Conservation (phyloP, 805 yeast species). For the Metschnikowia cubensis region DNA sequence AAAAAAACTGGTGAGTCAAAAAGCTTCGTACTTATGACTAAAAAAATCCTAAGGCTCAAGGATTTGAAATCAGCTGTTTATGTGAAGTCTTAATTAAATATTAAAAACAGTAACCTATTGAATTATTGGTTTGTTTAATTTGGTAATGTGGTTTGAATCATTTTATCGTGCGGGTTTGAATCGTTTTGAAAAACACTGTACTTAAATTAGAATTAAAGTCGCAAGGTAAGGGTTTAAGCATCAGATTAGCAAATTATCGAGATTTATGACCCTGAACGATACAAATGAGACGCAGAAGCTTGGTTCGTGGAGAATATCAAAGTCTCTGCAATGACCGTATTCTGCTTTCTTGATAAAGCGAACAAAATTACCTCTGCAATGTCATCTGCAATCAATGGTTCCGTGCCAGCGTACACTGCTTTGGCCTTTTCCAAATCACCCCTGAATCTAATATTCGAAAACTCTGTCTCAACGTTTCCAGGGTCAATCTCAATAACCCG, state of each 20-base stretch:
- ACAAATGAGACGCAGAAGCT: constrained; percentile 68
- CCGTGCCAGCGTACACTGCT: constrained; percentile 61
- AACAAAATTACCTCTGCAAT: constrained; percentile 73
- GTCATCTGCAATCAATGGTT: constrained; percentile 68
- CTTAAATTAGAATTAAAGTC: background rate
- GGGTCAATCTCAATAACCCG: constrained; percentile 75
- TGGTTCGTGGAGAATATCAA: constrained; percentile 83
- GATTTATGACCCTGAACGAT: constrained; percentile 20
- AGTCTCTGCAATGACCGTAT: constrained; percentile 75
- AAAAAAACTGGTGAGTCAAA: too few relatives aligned
- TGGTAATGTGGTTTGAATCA: too few relatives aligned
- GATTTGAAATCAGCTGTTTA: too few relatives aligned
- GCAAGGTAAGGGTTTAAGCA: background rate
- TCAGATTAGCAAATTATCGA: background rate
- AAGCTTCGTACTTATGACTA: too few relatives aligned
- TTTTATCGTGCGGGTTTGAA: too few relatives aligned
- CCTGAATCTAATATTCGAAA: constrained; percentile 58
- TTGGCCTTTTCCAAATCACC: constrained; percentile 62
- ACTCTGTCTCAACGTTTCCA: constrained; percentile 78
- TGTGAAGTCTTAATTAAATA: too few relatives aligned
- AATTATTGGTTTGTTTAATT: too few relatives aligned
- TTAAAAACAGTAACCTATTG: too few relatives aligned
- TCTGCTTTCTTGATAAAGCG: constrained; percentile 61
- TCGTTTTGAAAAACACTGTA: too few relatives aligned
- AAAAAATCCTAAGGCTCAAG: too few relatives aligned